Conservation (phyloP, 225 moss, liverwort and hornwort genomes). For the Antitrichia curtipendula region DNA sequence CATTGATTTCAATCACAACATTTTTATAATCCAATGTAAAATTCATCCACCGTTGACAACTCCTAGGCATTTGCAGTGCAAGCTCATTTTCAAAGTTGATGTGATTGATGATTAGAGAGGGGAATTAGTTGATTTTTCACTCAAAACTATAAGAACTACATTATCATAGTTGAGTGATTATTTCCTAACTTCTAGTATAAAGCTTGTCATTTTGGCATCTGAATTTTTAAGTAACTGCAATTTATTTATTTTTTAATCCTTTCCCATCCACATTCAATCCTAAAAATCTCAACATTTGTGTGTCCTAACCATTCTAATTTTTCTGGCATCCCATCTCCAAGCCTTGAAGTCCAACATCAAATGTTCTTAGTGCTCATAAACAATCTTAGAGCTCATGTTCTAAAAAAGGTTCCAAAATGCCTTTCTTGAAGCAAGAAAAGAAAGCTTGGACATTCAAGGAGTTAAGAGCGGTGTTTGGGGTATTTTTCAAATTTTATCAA, state of each 20-base stretch:
- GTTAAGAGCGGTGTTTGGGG: no score
- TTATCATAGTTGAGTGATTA: background rate
- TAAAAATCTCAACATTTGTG: background rate
- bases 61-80: background rate
- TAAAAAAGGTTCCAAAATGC: background rate
- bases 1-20: background rate
- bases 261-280: no score
- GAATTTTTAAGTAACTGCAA: fast-evolving
- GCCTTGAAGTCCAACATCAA: background rate
- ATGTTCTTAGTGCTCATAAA: no score
- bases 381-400: background rate
- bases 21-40: background rate
- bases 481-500: no score
- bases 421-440: background rate
- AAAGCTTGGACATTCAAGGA: background rate
- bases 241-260: background rate
- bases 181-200: fast-evolving
- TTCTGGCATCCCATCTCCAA: background rate
- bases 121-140: background rate
- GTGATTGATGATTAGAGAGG: background rate
- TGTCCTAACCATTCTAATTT: fast-evolving
- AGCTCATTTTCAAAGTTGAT: background rate
- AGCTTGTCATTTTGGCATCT: background rate
- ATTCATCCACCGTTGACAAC: background rate
- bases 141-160: background rate